Base-by-base conservation (phyloP, 805 yeast species). In the Metschnikowia lachancei region DNA sequence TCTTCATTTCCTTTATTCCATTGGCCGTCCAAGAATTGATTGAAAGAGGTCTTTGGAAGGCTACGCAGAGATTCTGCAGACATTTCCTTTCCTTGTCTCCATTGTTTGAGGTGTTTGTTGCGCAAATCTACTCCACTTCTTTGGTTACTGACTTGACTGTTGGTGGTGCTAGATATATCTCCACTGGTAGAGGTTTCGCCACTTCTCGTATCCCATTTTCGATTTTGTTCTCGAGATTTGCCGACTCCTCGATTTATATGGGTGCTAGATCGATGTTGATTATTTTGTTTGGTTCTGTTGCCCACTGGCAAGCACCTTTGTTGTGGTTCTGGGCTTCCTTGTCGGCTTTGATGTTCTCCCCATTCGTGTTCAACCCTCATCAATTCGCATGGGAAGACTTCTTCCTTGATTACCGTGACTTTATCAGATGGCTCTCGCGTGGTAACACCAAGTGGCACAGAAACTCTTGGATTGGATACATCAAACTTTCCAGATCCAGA, bases 381-480 rank as follows among this genome's bases (percentile, higher is more conserved):
- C 92, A 86, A 57, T 85, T 83, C 54, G 75, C 81, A 3, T 80
- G 83, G 67, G 67, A 67, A 8, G 91, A 85, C 51, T 86, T 82
- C 59, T 84, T 86, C 57, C 64, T 83, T 43, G 92, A 86, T 63
- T 85, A 85, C 62, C 70, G 74, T 45, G 74, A 71, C 44, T 81
- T 72, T 51, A 63, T 84, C 45, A 58, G 55, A 31, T 78, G 82
- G 82, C 61, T 81, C 45, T 67, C 89, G n/a, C 83, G 94, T 76
- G 95, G 95, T 78, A 86, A 86, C 72, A 82, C 86, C 58, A 83
- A 85, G 65, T 86, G 88, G 84, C 92, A 86, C 72, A 82, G 88
- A 75, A 85, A 85, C 71, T 85, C 94, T 6, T 86, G 95, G 95
- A 84, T 86, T 60, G 92, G 92, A 51, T 86, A 83, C 65, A 80